A percentile compares a stretch with the other conserved stretches of the same genome.
Evolutionary conservation across 106 monocot genomes (phyloP).

Genomic region (Allium sativum): DNA sequence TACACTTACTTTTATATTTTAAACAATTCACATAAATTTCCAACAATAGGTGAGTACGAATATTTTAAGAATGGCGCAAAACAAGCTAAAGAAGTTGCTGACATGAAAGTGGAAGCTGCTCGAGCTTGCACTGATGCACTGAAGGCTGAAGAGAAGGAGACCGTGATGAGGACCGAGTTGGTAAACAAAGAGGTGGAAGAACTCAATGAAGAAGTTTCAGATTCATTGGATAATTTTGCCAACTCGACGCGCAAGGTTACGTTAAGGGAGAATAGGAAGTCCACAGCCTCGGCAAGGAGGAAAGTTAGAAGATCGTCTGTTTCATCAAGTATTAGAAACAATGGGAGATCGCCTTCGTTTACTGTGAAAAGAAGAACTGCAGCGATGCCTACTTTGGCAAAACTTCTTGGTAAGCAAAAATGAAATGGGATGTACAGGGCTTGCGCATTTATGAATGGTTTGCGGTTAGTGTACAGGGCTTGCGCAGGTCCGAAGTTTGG

Average conservation of each 20-base stretch:
- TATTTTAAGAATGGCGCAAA: slow-evolving; percentile 39
- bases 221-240: not conserved
- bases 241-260: slow-evolving; percentile 18
- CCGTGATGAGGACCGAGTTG: slow-evolving; percentile 20
- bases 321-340: slow-evolving; percentile 9
- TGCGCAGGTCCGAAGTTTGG: no score
- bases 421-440: no score
- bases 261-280: slow-evolving; percentile 12
- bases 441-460: no score
- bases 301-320: slow-evolving; percentile 23
- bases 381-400: slow-evolving; percentile 44
- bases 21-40: no score
- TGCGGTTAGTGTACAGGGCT: no score
- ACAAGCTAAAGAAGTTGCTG: slow-evolving; percentile 33
- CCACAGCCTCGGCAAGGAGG: slow-evolving; percentile 9
- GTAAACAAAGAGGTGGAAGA: slow-evolving; percentile 25
- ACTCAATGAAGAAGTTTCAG: slow-evolving; percentile 9
- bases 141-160: slow-evolving; percentile 42
- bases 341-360: slow-evolving; percentile 29
- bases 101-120: slow-evolving; percentile 45
- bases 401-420: slow-evolving; percentile 19
- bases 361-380: slow-evolving; percentile 39
- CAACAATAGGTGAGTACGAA: slow-evolving; percentile 70
- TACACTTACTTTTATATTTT: no score
- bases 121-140: slow-evolving; percentile 64